Percentiles rank a stretch among this genome's conserved stretches.
phyloP scores from a whole-genome alignment of 257 asterid genomes.

The Paraleonurus japonicus region DNA sequence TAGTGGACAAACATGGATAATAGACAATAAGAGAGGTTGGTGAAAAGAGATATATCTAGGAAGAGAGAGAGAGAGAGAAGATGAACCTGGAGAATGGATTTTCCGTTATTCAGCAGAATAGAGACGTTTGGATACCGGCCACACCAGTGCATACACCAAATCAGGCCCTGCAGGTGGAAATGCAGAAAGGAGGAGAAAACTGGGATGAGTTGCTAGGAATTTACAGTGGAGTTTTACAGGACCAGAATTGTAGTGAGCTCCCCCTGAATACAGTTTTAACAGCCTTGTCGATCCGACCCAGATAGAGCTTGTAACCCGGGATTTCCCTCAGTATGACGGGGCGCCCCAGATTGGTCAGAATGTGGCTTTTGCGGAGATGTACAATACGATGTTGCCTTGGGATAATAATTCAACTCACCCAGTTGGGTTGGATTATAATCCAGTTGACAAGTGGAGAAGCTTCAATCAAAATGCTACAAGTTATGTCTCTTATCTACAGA shows the following conservation, averaged over 20 bases:
- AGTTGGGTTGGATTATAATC: slow-evolving; percentile 8
- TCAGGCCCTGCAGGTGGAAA: slow-evolving; percentile 30
- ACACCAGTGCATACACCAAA: slow-evolving; percentile 44
- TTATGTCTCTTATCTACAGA: slow-evolving; percentile 22
- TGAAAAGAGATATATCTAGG: neutral
- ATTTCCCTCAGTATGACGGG: neutral
- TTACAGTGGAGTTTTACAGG: slow-evolving; percentile 34
- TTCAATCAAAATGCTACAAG: slow-evolving; percentile 17
- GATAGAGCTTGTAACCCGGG: neutral
- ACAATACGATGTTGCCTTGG: neutral
- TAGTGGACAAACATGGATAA: slow-evolving; percentile 11
- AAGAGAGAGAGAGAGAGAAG: slow-evolving; percentile 15
- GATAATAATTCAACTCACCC: slow-evolving; percentile 2
- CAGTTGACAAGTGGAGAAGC: neutral
- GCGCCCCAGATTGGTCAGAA: slow-evolving; percentile 12
- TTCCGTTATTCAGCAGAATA: no score
- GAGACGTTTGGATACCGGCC: slow-evolving; percentile 40
- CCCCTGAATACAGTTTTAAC: slow-evolving; percentile 13
- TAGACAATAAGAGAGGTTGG: slow-evolving; percentile 1
- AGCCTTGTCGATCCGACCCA: neutral
- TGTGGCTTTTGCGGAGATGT: slow-evolving; percentile 17
- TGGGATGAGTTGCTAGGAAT: slow-evolving; percentile 47
- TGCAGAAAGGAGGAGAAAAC: slow-evolving; percentile 22
- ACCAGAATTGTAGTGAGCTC: slow-evolving; percentile 8
- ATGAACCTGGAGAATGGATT: slow-evolving; percentile 55